phyloP scores from a whole-genome alignment of 129 eudicot species.

The Pittosporum tobira region DNA sequence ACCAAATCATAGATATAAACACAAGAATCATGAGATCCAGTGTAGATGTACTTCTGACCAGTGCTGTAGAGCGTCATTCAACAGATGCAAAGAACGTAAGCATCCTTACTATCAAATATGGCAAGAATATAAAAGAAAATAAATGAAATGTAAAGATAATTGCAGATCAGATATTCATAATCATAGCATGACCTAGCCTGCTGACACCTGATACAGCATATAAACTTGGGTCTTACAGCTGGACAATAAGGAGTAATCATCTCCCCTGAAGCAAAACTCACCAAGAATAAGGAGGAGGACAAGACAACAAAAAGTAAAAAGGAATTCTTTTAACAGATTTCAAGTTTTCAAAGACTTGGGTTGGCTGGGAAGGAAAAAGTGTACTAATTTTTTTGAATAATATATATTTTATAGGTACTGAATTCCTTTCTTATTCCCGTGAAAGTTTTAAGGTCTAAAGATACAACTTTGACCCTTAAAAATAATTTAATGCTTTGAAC shows the following conservation, averaged over 20 bases:
- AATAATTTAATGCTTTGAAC: not conserved
- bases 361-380: too few relatives aligned
- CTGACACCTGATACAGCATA: too few relatives aligned
- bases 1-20: constrained; percentile 85
- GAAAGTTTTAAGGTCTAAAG: too few relatives aligned
- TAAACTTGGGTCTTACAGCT: too few relatives aligned
- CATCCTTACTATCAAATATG: not conserved
- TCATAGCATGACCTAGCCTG: not conserved
- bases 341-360: not conserved
- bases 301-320: not conserved
- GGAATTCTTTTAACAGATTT: not conserved
- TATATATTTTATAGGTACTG: too few relatives aligned
- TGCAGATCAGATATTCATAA: not conserved
- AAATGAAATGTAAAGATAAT: not conserved
- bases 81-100: not conserved
- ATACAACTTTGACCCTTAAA: not conserved
- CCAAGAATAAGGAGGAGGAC: not conserved
- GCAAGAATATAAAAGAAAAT: not conserved
- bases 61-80: constrained; percentile 44
- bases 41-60: constrained; percentile 94
- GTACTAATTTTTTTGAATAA: too few relatives aligned
- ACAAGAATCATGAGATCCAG: constrained; percentile 85
- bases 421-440: too few relatives aligned
- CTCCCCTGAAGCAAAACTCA: not conserved
- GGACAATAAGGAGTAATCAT: too few relatives aligned